Percentiles rank a stretch among this genome's conserved stretches.
Conservation (phyloP, 106 monocot genomes). For the Platanthera guangdongensis region DNA sequence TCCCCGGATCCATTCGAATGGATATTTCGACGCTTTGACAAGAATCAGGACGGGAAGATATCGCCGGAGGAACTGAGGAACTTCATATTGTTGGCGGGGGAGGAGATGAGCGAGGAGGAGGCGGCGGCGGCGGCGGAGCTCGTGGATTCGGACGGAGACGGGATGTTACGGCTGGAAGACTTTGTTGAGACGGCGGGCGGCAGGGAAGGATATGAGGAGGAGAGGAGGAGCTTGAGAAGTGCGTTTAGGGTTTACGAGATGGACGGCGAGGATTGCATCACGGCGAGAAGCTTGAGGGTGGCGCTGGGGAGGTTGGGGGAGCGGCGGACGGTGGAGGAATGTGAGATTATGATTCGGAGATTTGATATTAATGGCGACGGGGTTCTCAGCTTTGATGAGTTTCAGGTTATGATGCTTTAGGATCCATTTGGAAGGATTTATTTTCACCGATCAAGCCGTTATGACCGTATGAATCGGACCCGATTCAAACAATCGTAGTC, state of each 20-base stretch:
- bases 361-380: conserved; percentile 48
- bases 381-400: conserved; percentile 1
- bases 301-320: background rate
- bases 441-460: too few species aligned
- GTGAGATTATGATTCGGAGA: conserved; percentile 25
- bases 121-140: too few species aligned
- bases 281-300: background rate
- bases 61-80: conserved; percentile 27
- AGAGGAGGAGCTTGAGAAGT: conserved; percentile 15
- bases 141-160: background rate
- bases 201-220: conserved; percentile 6
- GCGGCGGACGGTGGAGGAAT: background rate
- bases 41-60: conserved; percentile 36
- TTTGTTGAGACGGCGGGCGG: conserved; percentile 21
- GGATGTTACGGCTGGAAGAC: conserved; percentile 28
- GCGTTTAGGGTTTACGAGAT: conserved; percentile 22
- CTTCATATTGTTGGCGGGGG: conserved; percentile 12
- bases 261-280: conserved; percentile 1
- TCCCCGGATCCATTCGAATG: conserved; percentile 5
- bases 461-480: too few species aligned
- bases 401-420: background rate
- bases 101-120: too few species aligned
- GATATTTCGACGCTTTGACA: conserved; percentile 25
- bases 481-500: too few species aligned
- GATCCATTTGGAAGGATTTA: too few species aligned